Percentiles rank a stretch among this genome's conserved stretches.
Evolutionary conservation across 306 rosid genomes (phyloP).

Genomic region (Quercus alba): DNA sequence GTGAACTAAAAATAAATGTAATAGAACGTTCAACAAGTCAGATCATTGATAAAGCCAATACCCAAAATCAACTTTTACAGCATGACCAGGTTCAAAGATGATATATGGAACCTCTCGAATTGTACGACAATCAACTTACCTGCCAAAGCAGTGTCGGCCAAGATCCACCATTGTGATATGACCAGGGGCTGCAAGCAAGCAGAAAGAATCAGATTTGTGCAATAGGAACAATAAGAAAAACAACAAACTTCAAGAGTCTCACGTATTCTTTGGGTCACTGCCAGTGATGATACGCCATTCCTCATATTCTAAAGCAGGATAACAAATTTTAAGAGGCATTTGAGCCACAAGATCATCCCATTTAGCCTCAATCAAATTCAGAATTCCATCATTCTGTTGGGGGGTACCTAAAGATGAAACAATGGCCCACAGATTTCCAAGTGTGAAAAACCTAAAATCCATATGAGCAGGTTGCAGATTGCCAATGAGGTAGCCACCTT

Average conservation of each 20-base stretch:
- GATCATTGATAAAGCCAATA: background rate
- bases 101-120: no score
- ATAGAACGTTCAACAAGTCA: conserved; percentile 3
- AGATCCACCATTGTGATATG: conserved; percentile 92
- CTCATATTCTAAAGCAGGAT: conserved; percentile 77
- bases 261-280: conserved; percentile 96
- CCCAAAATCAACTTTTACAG: background rate
- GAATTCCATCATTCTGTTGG: conserved; percentile 60
- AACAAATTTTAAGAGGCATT: conserved; percentile 93
- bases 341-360: conserved; percentile 87
- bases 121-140: conserved; percentile 40
- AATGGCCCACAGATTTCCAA: conserved; percentile 91
- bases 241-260: conserved; percentile 20
- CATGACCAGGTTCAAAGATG: background rate
- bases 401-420: conserved; percentile 77
- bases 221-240: background rate
- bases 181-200: conserved; percentile 75
- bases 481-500: conserved; percentile 91
- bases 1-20: conserved; percentile 50
- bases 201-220: conserved; percentile 16
- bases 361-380: conserved; percentile 75
- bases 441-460: conserved; percentile 92
- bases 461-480: conserved; percentile 94
- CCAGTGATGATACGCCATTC: conserved; percentile 95
- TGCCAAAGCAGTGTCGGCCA: conserved; percentile 97